These are phyloP conservation scores for Przewalskia tangutica DNA, from an alignment of 257 asterid genomes.

Conservation along the genomic window DNA sequence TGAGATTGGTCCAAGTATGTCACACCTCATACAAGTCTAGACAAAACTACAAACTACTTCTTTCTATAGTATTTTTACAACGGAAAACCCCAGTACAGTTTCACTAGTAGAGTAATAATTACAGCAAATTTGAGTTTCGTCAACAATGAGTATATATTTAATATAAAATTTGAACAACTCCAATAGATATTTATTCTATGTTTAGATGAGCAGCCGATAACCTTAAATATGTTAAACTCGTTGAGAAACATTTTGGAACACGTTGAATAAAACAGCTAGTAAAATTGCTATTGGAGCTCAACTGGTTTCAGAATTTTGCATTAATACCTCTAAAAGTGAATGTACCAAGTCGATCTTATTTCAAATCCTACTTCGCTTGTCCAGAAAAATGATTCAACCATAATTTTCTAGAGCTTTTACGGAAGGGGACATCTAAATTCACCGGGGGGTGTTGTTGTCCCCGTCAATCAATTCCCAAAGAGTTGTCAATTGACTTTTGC, in stretches of 20 bases:
- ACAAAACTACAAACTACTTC: background rate
- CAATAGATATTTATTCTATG: background rate
- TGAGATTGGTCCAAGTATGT: background rate
- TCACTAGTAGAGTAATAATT: background rate
- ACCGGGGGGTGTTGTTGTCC: too few species aligned
- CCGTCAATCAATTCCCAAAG: too few species aligned
- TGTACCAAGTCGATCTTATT: background rate
- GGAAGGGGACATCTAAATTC: too few species aligned
- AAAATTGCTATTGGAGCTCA: too few species aligned
- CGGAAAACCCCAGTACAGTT: background rate
- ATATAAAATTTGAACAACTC: background rate
- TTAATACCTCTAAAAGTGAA: background rate
- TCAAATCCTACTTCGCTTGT: background rate
- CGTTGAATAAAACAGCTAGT: too few species aligned
- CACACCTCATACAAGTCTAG: background rate
- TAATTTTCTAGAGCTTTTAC: background rate
- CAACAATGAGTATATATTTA: background rate
- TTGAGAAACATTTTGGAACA: too few species aligned
- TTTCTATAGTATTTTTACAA: background rate
- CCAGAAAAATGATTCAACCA: background rate
- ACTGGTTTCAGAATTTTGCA: background rate
- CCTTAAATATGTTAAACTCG: background rate
- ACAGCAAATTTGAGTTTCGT: background rate
- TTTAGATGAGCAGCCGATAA: background rate
- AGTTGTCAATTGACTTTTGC: too few species aligned